phyloP scores from a whole-genome alignment of 495 filamentous ascomycete genomes.

The Chaetomidium leptoderma region DNA sequence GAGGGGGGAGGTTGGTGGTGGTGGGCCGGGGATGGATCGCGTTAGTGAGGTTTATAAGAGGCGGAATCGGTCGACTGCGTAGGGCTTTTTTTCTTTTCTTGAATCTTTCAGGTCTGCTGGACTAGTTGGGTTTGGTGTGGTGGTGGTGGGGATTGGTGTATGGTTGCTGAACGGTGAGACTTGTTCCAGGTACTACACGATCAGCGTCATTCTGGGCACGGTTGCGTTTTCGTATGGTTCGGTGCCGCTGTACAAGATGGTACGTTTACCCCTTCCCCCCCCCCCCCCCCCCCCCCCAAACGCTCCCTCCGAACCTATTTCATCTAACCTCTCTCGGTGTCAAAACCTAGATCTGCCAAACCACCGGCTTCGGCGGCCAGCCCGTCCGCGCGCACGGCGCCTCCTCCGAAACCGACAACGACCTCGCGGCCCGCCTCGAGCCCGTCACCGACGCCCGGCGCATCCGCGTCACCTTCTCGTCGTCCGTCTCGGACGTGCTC shows the following conservation, averaged over 20 bases:
- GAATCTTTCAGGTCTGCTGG: background rate
- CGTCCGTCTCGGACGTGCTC: slow-evolving; percentile 88
- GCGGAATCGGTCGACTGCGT: slow-evolving; percentile 58
- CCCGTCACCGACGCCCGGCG: slow-evolving; percentile 79
- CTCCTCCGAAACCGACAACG: slow-evolving; percentile 36
- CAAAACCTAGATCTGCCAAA: slow-evolving; percentile 91
- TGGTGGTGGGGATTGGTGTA: background rate
- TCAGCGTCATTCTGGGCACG: slow-evolving; percentile 83
- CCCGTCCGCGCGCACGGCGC: slow-evolving; percentile 74
- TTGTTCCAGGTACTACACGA: slow-evolving; percentile 64
- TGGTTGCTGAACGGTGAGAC: slow-evolving; percentile 7
- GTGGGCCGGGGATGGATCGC: slow-evolving; percentile 50
- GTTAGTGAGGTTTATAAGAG: slow-evolving; percentile 52
- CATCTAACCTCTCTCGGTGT: background rate
- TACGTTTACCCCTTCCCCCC: slow-evolving; percentile 34
- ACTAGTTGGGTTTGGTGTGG: background rate
- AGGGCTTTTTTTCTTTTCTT: slow-evolving; percentile 22
- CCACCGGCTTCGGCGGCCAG: slow-evolving; percentile 91
- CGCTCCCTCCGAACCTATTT: background rate
- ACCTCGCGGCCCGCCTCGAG: slow-evolving; percentile 66
- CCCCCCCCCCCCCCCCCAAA: slow-evolving; percentile 1
- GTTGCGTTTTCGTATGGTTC: slow-evolving; percentile 91
- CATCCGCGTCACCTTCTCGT: slow-evolving; percentile 92
- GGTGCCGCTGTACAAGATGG: slow-evolving; percentile 97
- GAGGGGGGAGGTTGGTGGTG: background rate